phyloP scores from a whole-genome alignment of 1,284 basidiomycete genomes.

The Sanghuangporus sanghuang region DNA sequence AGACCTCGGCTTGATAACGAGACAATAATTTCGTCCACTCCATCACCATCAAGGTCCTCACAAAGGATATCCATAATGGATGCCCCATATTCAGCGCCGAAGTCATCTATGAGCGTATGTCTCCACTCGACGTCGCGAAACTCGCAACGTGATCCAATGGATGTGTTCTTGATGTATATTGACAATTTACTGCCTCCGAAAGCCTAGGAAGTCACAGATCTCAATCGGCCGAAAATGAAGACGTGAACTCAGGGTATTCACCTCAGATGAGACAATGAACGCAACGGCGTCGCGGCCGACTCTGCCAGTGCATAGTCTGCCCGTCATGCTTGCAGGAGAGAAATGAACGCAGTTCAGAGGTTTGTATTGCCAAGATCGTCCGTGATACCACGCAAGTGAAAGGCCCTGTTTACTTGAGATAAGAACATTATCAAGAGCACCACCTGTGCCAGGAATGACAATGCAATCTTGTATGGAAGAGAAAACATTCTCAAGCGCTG shows the following conservation, averaged over 20 bases:
- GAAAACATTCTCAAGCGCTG: constrained; percentile 10
- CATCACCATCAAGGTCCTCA: constrained; percentile 15
- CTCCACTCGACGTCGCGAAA: constrained; percentile 13
- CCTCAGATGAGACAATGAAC: constrained; percentile 12
- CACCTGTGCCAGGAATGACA: constrained; percentile 1
- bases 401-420: constrained; percentile 15
- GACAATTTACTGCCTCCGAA: constrained; percentile 1
- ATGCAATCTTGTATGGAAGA: constrained; percentile 13
- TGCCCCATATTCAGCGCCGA: neutral
- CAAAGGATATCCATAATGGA: constrained; percentile 13
- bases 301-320: constrained; percentile 6
- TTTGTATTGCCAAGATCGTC: constrained; percentile 8
- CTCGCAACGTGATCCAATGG: neutral
- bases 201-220: neutral
- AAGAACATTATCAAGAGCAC: constrained; percentile 7
- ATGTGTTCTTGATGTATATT: neutral
- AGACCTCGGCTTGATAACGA: constrained; percentile 11
- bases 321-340: neutral
- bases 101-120: constrained; percentile 6
- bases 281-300: constrained; percentile 4
- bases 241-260: neutral
- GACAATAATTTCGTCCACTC: constrained; percentile 14
- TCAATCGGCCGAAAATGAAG: neutral
- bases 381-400: constrained; percentile 12
- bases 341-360: neutral